Evolutionary conservation across 2,329 filamentous ascomycete species (phyloP).

Genomic region (Aspergillus piperis): DNA sequence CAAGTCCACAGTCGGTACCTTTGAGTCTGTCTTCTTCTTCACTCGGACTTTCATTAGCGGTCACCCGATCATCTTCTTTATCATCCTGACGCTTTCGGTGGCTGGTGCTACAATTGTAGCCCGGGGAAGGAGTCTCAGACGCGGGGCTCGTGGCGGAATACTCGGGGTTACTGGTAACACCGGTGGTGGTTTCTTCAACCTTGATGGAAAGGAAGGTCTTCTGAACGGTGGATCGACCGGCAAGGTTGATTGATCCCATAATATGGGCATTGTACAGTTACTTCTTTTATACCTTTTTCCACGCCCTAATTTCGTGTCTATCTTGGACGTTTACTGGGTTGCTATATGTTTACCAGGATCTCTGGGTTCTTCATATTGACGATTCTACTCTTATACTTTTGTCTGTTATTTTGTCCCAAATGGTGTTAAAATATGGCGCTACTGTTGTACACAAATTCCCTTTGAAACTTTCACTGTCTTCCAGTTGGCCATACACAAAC

Average conservation of each 20-base stretch:
- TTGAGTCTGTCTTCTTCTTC: constrained; percentile 51
- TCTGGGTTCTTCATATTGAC: not conserved
- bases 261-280: constrained; percentile 33
- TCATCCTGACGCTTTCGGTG: constrained; percentile 40
- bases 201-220: constrained; percentile 52
- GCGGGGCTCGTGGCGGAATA: constrained; percentile 36
- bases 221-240: constrained; percentile 46
- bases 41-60: constrained; percentile 44
- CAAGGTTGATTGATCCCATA: constrained; percentile 47
- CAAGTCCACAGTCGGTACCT: constrained; percentile 52
- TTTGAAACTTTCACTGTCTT: no score
- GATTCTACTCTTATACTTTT: not conserved
- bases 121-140: constrained; percentile 33
- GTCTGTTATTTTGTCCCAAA: not conserved
- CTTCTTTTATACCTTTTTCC: constrained; percentile 29
- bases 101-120: constrained; percentile 37
- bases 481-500: not conserved
- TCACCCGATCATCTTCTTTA: constrained; percentile 48
- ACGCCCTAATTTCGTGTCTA: constrained; percentile 6
- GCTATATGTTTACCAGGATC: not conserved
- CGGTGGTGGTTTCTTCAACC: constrained; percentile 48
- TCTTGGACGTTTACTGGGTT: constrained; percentile 1
- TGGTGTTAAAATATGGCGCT: not conserved
- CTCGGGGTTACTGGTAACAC: constrained; percentile 36
- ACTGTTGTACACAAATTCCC: not conserved